Conservation (phyloP, 2,329 filamentous ascomycete species). For the Beauveria pseudobassiana region DNA sequence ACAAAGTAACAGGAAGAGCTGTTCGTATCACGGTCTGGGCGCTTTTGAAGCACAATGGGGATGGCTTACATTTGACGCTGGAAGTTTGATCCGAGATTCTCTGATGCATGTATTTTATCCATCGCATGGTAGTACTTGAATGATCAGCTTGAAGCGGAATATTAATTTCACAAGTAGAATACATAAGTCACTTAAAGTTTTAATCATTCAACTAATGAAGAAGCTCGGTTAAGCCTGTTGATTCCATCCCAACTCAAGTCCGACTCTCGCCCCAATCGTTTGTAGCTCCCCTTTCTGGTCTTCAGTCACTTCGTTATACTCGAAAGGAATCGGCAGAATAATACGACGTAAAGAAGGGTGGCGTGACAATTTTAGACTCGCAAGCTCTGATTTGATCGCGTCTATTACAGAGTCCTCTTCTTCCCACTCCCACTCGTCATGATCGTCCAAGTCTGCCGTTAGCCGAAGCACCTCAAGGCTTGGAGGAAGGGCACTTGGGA, state of each 20-base stretch:
- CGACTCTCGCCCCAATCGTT: background rate
- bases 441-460: background rate
- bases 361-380: background rate
- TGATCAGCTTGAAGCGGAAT: too few species aligned
- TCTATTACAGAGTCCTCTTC: background rate
- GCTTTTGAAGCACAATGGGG: too few species aligned
- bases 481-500: background rate
- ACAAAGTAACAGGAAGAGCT: too few species aligned
- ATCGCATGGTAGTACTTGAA: too few species aligned
- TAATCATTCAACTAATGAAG: too few species aligned
- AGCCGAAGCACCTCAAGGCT: background rate
- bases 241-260: background rate
- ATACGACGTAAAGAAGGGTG: background rate
- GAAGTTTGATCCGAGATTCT: too few species aligned
- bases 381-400: background rate
- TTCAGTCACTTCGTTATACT: background rate
- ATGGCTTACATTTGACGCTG: too few species aligned
- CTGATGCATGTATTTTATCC: too few species aligned
- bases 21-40: too few species aligned
- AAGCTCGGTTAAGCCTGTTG: background rate
- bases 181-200: too few species aligned
- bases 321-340: background rate
- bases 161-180: too few species aligned
- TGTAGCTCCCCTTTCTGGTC: background rate
- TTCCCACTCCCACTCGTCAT: background rate